phyloP scores from a whole-genome alignment of 164 flowering plant genomes.

The Nymphaea thermarum region DNA sequence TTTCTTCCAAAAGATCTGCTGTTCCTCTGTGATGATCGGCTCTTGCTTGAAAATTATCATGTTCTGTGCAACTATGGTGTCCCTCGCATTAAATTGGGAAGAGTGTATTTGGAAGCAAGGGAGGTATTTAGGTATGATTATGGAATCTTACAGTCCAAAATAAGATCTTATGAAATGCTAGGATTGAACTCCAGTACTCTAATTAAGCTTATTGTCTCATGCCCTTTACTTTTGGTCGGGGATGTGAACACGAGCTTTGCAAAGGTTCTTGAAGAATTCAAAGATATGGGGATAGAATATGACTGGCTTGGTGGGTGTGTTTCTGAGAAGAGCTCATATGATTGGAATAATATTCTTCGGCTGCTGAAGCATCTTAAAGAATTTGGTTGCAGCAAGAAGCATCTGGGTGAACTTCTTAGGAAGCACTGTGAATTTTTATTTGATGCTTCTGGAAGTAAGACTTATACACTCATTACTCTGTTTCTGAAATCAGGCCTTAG shows the following conservation, averaged over 20 bases:
- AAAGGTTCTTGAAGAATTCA: conserved; percentile 27
- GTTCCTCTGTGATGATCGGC: conserved; percentile 47
- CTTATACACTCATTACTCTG: conserved; percentile 27
- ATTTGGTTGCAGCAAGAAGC: conserved; percentile 25
- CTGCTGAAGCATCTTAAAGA: conserved; percentile 22
- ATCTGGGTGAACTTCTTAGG: conserved; percentile 23
- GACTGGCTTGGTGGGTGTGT: conserved; percentile 35
- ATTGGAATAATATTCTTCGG: conserved; percentile 39
- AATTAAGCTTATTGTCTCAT: conserved; percentile 23
- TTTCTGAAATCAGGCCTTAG: conserved; percentile 30
- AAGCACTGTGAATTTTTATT: conserved; percentile 38
- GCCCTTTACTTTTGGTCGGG: conserved; percentile 45
- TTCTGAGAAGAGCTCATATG: conserved; percentile 20
- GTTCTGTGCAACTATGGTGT: conserved; percentile 57
- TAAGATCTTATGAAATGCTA: conserved; percentile 15
- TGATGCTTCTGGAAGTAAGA: conserved; percentile 35
- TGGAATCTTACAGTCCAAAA: conserved; percentile 29
- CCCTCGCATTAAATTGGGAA: conserved; percentile 44
- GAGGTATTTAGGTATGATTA: conserved; percentile 38
- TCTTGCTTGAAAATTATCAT: conserved; percentile 46
- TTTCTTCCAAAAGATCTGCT: conserved; percentile 45
- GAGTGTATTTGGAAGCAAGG: conserved; percentile 38
- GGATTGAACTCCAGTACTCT: conserved; percentile 29
- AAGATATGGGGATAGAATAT: conserved; percentile 23
- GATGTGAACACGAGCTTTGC: conserved; percentile 25